phyloP scores from a whole-genome alignment of 2,329 filamentous ascomycete species.

The Graphilbum fragrans region DNA sequence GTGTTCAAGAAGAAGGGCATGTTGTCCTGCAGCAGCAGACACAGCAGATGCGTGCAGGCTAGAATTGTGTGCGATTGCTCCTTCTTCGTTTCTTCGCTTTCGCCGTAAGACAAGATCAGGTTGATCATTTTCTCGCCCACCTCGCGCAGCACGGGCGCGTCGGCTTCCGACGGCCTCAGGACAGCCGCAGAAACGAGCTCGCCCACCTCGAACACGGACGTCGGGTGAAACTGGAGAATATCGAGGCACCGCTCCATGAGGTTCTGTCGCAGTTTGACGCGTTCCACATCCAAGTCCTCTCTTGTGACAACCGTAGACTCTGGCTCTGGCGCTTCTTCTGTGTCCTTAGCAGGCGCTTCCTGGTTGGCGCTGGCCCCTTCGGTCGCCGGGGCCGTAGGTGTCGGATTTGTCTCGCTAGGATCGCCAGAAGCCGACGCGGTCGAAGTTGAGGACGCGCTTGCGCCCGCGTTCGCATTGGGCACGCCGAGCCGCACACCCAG shows the following conservation, averaged over 20 bases:
- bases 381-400: neutral
- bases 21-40: slow-evolving; percentile 72
- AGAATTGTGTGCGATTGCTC: slow-evolving; percentile 53
- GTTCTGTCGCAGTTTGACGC: slow-evolving; percentile 58
- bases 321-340: slow-evolving; percentile 6
- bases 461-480: too few species aligned
- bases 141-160: slow-evolving; percentile 41
- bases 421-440: neutral
- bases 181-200: slow-evolving; percentile 72
- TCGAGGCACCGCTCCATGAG: slow-evolving; percentile 86
- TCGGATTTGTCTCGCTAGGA: too few species aligned
- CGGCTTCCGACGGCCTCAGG: slow-evolving; percentile 40
- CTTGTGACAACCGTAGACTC: slow-evolving; percentile 30
- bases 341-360: neutral
- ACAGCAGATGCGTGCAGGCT: slow-evolving; percentile 84
- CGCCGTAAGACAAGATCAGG: slow-evolving; percentile 61
- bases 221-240: slow-evolving; percentile 75
- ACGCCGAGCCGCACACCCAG: neutral
- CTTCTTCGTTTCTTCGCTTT: slow-evolving; percentile 53
- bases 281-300: slow-evolving; percentile 68
- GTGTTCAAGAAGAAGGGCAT: slow-evolving; percentile 66
- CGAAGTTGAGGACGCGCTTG: neutral
- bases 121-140: slow-evolving; percentile 74
- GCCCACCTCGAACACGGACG: slow-evolving; percentile 80
- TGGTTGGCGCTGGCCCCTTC: neutral